Conservation (phyloP, 2,329 filamentous ascomycete species). For the Capronia coronata region DNA sequence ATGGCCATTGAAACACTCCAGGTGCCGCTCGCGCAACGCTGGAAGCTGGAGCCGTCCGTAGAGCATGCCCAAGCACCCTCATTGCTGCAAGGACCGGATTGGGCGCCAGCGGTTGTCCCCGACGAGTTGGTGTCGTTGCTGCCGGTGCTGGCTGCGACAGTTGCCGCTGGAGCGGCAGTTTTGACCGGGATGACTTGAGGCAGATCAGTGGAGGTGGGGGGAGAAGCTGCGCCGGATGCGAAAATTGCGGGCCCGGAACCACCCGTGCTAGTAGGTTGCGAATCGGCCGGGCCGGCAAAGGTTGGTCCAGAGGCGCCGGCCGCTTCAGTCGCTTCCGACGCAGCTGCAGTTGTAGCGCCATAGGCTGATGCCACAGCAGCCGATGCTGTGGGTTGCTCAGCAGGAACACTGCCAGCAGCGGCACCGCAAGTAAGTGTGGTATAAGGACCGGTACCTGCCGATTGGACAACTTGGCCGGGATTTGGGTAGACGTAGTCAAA, state of each 20-base stretch:
- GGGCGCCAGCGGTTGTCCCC: slow-evolving; percentile 29
- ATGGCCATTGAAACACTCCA: slow-evolving; percentile 49
- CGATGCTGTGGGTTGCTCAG: slow-evolving; percentile 18
- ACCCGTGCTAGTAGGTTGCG: slow-evolving; percentile 1
- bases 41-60: slow-evolving; percentile 48
- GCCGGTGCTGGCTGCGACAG: slow-evolving; percentile 29
- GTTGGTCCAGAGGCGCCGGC: slow-evolving; percentile 2
- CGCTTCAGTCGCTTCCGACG: slow-evolving; percentile 4
- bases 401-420: slow-evolving; percentile 24
- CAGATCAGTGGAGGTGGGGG: neutral
- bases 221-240: slow-evolving; percentile 12
- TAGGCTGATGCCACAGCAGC: neutral
- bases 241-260: slow-evolving; percentile 6
- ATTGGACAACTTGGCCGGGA: slow-evolving; percentile 54
- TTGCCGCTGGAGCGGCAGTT: slow-evolving; percentile 12
- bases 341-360: slow-evolving; percentile 6
- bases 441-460: slow-evolving; percentile 22
- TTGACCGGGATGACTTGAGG: slow-evolving; percentile 10
- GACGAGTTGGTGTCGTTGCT: slow-evolving; percentile 25
- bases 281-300: slow-evolving; percentile 3
- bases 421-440: slow-evolving; percentile 22
- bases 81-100: slow-evolving; percentile 43
- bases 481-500: slow-evolving; percentile 62
- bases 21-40: slow-evolving; percentile 54
- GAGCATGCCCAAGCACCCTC: slow-evolving; percentile 58